phyloP scores from a whole-genome alignment of 805 yeast genomes.

The Ogataea pilisensis region DNA sequence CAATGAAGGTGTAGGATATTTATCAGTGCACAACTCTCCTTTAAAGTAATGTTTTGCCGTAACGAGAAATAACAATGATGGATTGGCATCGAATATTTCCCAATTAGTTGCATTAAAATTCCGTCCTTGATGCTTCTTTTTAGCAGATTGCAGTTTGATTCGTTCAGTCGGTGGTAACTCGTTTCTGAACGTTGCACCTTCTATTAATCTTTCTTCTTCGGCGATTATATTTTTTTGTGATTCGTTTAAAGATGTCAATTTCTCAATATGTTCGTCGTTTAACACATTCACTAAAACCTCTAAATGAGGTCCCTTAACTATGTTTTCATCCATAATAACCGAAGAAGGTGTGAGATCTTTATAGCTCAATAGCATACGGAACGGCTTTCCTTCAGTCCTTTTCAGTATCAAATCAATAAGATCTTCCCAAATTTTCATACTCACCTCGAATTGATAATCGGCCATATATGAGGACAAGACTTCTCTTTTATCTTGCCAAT shows the following conservation, averaged over 20 bases:
- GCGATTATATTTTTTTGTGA: conserved; percentile 6
- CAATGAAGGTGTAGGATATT: conserved; percentile 30
- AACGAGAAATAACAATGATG: conserved; percentile 36
- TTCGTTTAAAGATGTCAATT: conserved; percentile 15
- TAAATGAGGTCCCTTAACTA: conserved; percentile 2
- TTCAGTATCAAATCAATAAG: conserved; percentile 37
- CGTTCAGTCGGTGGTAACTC: conserved; percentile 15
- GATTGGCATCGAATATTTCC: conserved; percentile 11
- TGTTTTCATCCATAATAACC: not conserved
- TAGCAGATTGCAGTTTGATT: conserved; percentile 19
- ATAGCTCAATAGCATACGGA: conserved; percentile 31
- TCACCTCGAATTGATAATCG: conserved; percentile 60
- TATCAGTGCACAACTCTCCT: conserved; percentile 20
- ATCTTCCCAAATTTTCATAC: conserved; percentile 49
- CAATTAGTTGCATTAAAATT: conserved; percentile 18
- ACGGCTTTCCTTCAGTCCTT: conserved; percentile 31
- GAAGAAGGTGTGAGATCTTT: not conserved
- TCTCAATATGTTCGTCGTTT: conserved; percentile 7
- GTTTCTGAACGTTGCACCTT: conserved; percentile 1
- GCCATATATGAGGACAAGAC: conserved; percentile 49
- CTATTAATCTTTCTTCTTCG: conserved; percentile 16
- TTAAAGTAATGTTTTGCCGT: conserved; percentile 34
- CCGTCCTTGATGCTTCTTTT: conserved; percentile 9
- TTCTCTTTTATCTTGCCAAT: conserved; percentile 31
- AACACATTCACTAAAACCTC: conserved; percentile 18